These are phyloP conservation scores for Coemansia erecta DNA, from an alignment of 192 early-diverging fungal genomes.

Conservation along the genomic window DNA sequence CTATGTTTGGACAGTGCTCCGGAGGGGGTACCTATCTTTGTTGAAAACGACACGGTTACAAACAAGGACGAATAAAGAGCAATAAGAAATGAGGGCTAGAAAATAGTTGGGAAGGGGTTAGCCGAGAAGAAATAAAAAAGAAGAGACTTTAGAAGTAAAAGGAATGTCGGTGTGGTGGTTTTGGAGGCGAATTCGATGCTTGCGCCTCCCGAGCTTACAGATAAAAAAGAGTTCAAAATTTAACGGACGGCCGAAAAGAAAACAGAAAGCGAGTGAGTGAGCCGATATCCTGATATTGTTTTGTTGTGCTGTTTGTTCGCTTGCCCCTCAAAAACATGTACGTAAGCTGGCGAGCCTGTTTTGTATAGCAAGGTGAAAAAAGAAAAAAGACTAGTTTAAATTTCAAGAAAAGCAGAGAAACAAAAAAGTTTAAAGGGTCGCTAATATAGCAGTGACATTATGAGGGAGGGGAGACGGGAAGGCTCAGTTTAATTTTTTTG, in stretches of 20 bases:
- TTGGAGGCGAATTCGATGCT: neutral
- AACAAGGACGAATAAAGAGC: neutral
- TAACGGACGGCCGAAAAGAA: no score
- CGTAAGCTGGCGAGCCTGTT: no score
- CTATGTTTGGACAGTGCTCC: neutral
- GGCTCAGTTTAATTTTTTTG: no score
- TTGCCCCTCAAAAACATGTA: no score
- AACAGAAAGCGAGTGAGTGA: neutral
- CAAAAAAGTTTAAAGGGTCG: neutral
- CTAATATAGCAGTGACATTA: neutral
- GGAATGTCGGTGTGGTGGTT: neutral
- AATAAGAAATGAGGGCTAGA: neutral
- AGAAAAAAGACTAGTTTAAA: neutral
- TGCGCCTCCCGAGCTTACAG: no score
- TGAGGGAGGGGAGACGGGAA: neutral
- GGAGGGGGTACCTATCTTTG: neutral
- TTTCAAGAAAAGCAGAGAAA: neutral
- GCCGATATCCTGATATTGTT: no score
- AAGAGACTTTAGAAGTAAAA: neutral
- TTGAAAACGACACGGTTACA: slow-evolving; percentile 6
- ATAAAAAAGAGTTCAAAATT: no score
- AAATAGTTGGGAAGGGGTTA: neutral
- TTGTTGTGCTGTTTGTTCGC: no score
- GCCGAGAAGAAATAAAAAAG: neutral
- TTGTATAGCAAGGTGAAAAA: neutral